phyloP scores from a whole-genome alignment of 1,284 basidiomycete species.

The Ceraceosorus guamensis region DNA sequence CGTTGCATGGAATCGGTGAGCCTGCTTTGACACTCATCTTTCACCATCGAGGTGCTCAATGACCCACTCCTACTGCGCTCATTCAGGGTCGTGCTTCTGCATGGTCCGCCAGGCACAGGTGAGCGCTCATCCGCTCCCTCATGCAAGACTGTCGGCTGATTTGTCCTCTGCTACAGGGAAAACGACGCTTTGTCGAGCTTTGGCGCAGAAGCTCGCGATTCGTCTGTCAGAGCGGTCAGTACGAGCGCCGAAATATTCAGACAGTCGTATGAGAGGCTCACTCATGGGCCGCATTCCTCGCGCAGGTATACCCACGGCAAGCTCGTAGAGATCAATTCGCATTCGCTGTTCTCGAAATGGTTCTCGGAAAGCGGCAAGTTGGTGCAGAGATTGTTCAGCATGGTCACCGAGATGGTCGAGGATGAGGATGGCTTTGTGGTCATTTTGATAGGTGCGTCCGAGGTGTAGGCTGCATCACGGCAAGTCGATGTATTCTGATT shows the following conservation, averaged over 20 bases:
- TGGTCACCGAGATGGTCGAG: conserved; percentile 75
- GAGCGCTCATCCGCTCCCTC: no score
- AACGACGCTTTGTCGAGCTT: conserved; percentile 84
- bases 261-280: neutral
- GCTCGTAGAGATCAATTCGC: conserved; percentile 81
- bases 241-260: neutral
- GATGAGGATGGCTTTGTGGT: conserved; percentile 86
- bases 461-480: no score
- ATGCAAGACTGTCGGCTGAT: no score
- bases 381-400: conserved; percentile 84
- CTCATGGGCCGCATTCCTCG: neutral
- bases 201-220: conserved; percentile 92
- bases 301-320: conserved; percentile 73
- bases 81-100: conserved; percentile 75
- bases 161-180: no score
- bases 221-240: conserved; percentile 70
- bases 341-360: conserved; percentile 48
- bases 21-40: no score
- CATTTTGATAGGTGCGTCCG: conserved; percentile 66
- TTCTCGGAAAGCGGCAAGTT: conserved; percentile 98
- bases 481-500: no score
- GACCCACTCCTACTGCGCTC: neutral
- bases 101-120: conserved; percentile 96
- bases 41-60: neutral
- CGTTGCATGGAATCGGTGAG: conserved; percentile 80